Conservation (phyloP, 2,329 filamentous ascomycete species). For the Pseudophaeomoniella oleicola region DNA sequence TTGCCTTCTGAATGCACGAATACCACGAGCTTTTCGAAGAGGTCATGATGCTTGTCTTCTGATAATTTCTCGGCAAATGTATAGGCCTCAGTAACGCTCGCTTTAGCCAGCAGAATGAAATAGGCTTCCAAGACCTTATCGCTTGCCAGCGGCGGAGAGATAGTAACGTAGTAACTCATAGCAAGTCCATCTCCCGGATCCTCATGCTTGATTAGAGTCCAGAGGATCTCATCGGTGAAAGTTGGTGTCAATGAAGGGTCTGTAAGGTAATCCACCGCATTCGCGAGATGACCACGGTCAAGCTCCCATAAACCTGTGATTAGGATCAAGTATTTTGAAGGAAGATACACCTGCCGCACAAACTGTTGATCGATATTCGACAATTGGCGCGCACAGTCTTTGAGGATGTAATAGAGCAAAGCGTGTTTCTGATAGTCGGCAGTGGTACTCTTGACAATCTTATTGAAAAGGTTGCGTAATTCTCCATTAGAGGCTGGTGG, state of each 20-base stretch:
- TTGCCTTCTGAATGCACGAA: conserved; percentile 35
- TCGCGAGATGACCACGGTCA: conserved; percentile 41
- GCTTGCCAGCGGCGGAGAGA: conserved; percentile 56
- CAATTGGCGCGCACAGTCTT: conserved; percentile 48
- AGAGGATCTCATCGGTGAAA: conserved; percentile 71
- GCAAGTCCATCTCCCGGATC: conserved; percentile 49
- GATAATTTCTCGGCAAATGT: conserved; percentile 56
- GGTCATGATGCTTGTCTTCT: conserved; percentile 42
- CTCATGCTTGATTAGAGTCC: conserved; percentile 45
- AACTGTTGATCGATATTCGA: conserved; percentile 43
- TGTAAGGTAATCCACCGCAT: conserved; percentile 60
- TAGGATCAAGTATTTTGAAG: conserved; percentile 62
- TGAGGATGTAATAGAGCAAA: conserved; percentile 68
- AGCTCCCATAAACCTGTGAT: conserved; percentile 73
- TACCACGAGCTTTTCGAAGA: conserved; percentile 53
- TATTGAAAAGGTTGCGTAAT: conserved; percentile 54
- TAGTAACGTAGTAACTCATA: conserved; percentile 65
- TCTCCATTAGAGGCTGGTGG: conserved; percentile 57
- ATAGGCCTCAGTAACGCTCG: conserved; percentile 58
- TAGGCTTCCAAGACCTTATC: conserved; percentile 49
- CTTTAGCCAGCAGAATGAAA: conserved; percentile 52
- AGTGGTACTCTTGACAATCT: conserved; percentile 50
- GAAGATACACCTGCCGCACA: conserved; percentile 48
- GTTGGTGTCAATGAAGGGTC: conserved; percentile 62
- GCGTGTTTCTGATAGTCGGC: conserved; percentile 67